Conservation (phyloP, 805 yeast genomes). For the Yarrowia porcina region DNA sequence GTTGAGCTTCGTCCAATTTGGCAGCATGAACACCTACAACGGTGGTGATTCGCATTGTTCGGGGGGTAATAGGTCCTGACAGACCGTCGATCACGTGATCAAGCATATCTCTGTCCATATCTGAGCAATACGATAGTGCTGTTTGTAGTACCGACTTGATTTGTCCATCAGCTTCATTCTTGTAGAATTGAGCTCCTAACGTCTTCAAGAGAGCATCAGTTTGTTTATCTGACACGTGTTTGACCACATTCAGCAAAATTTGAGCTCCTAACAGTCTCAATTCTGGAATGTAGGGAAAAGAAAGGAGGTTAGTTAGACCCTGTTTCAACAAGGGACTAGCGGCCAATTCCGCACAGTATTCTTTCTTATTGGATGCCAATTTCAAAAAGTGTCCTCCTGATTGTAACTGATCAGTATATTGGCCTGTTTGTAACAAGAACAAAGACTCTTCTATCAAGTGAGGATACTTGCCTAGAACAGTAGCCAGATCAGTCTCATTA, state of each 20-base stretch:
- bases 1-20: background rate
- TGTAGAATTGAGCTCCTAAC: background rate
- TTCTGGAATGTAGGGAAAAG: slow-evolving; percentile 15
- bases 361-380: slow-evolving; percentile 14
- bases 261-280: slow-evolving; percentile 14
- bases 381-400: slow-evolving; percentile 14
- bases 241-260: slow-evolving; percentile 4
- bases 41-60: slow-evolving; percentile 10
- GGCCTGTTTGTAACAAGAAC: slow-evolving; percentile 1
- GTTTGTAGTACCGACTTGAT: slow-evolving; percentile 5
- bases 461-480: background rate
- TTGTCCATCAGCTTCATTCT: background rate
- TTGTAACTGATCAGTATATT: slow-evolving; percentile 9
- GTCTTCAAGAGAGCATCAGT: background rate
- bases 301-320: background rate
- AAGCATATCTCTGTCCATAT: background rate
- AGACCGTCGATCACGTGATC: slow-evolving; percentile 6
- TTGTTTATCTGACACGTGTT: background rate
- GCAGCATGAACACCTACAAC: slow-evolving; percentile 13
- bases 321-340: background rate
- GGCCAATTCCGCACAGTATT: background rate
- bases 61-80: background rate
- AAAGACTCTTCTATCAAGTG: background rate
- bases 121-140: background rate
- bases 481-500: background rate